A percentile compares a stretch with the other conserved stretches of the same genome.
Conservation (phyloP, 2,329 filamentous ascomycete genomes). For the Massarina eburnea region DNA sequence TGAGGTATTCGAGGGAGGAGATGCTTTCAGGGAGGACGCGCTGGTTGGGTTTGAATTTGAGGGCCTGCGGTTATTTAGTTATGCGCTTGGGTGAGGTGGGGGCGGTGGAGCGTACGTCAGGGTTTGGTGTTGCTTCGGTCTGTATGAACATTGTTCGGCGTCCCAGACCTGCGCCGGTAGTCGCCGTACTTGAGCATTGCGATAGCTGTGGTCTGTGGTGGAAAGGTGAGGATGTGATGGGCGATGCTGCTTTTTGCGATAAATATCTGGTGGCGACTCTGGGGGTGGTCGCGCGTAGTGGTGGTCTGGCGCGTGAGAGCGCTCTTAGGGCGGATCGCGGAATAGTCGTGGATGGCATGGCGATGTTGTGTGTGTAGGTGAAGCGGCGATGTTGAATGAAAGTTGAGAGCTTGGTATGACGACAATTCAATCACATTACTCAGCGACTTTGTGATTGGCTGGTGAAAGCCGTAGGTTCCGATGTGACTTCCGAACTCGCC, state of each 20-base stretch:
- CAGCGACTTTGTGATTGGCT: not conserved
- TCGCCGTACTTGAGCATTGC: constrained; percentile 21
- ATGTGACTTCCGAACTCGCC: not conserved
- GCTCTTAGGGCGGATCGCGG: constrained; percentile 32
- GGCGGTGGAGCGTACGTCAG: constrained; percentile 61
- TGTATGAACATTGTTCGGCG: constrained; percentile 92
- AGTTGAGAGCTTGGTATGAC: not conserved
- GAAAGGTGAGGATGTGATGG: constrained; percentile 33
- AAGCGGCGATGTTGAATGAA: not conserved
- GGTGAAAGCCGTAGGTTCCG: not conserved
- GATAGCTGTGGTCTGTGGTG: constrained; percentile 34
- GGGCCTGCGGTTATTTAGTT: constrained; percentile 49
- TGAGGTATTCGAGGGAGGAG: constrained; percentile 82
- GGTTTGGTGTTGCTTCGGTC: constrained; percentile 90
- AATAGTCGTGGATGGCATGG: constrained; percentile 32
- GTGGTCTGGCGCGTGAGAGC: constrained; percentile 26
- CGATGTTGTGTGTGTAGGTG: not conserved
- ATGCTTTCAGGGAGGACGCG: constrained; percentile 76
- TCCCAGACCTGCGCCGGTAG: constrained; percentile 15
- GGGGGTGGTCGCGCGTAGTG: constrained; percentile 24
- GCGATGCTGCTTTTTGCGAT: constrained; percentile 29
- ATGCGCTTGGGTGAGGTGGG: not conserved
- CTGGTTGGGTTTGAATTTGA: constrained; percentile 95
- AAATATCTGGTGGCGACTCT: constrained; percentile 43
- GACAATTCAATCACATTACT: not conserved